phyloP scores from a whole-genome alignment of 75 land plant species.

The Picea sitchensis region DNA sequence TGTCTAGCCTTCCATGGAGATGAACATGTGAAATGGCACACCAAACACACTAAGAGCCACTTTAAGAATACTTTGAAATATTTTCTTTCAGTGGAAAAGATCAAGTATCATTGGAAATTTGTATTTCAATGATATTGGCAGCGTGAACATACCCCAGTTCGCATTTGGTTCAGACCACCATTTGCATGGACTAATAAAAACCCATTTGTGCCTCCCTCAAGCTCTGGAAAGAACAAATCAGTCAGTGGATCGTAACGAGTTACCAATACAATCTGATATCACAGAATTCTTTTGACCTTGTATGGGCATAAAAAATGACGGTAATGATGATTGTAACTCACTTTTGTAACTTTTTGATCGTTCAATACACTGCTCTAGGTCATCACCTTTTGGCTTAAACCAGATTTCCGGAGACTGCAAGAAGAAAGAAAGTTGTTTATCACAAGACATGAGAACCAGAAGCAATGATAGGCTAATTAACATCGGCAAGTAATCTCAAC shows the following conservation, averaged over 20 bases:
- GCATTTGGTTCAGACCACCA: constrained; percentile 98
- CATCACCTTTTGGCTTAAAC: constrained; percentile 53
- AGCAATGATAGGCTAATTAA: not conserved
- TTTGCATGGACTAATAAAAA: constrained; percentile 78
- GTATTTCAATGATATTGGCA: not conserved
- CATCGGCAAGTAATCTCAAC: not conserved
- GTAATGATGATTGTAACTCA: constrained; percentile 17
- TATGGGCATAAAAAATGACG: constrained; percentile 10
- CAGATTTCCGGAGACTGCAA: constrained; percentile 53
- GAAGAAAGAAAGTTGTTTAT: not conserved
- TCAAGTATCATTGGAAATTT: not conserved
- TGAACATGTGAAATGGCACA: constrained; percentile 1
- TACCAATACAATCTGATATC: not conserved
- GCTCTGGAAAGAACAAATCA: constrained; percentile 15
- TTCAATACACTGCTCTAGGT: constrained; percentile 47
- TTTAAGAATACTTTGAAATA: not conserved
- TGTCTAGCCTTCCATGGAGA: not conserved
- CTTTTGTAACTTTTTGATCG: constrained; percentile 29
- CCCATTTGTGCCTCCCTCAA: constrained; percentile 54
- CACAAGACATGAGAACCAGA: not conserved
- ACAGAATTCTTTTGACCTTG: constrained; percentile 11
- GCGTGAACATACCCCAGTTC: constrained; percentile 67
- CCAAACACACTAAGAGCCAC: not conserved
- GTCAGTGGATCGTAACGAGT: not conserved
- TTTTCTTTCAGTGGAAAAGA: not conserved